These are phyloP conservation scores for Aegilops umbellulata DNA, from an alignment of 176 grass and related monocot genomes.

Conservation along the genomic window DNA sequence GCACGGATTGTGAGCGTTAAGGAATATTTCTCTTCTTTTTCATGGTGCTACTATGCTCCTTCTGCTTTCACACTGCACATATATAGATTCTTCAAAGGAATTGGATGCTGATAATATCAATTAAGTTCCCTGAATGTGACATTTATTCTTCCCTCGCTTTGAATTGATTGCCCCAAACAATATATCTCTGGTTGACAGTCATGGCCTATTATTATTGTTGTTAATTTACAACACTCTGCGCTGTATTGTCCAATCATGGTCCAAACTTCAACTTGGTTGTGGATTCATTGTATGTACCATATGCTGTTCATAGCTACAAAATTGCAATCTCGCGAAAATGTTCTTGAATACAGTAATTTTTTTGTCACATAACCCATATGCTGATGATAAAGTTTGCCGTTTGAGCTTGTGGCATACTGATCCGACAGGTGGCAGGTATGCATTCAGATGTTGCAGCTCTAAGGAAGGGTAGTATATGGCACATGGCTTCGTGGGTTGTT, in stretches of 20 bases:
- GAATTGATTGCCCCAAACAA: too few species aligned
- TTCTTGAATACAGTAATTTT: background rate
- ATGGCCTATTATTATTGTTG: too few species aligned
- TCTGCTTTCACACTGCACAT: too few species aligned
- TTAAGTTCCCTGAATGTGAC: too few species aligned
- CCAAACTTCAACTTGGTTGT: background rate
- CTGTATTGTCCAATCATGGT: background rate
- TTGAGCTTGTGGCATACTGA: constrained; percentile 1
- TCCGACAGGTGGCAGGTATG: constrained; percentile 81
- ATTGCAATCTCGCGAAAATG: background rate
- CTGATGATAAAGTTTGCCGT: background rate
- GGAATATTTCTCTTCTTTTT: too few species aligned
- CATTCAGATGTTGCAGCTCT: constrained; percentile 65
- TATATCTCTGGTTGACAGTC: too few species aligned
- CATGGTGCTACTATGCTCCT: too few species aligned
- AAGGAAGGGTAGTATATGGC: constrained; percentile 71
- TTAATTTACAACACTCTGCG: background rate
- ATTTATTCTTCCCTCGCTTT: too few species aligned
- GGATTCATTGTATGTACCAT: background rate
- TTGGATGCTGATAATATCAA: too few species aligned
- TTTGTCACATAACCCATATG: background rate
- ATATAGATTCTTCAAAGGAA: too few species aligned
- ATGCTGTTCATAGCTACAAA: background rate
- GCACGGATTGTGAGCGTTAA: too few species aligned
- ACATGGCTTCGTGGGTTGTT: constrained; percentile 70